These are phyloP conservation scores for Artemisia tridentata DNA, from an alignment of 129 eudicot genomes.

Conservation along the genomic window DNA sequence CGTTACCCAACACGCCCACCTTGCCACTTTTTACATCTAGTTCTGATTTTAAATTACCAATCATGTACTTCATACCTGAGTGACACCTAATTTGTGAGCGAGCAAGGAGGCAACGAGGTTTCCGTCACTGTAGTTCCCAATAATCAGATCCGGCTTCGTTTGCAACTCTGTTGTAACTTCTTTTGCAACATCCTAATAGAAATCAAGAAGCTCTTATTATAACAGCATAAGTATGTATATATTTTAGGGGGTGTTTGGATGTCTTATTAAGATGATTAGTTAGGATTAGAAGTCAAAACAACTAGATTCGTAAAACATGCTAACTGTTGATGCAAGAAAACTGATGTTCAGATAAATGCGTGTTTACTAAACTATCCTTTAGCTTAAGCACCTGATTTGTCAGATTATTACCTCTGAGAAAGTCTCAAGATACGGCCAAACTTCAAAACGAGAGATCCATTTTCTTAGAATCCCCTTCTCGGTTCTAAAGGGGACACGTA, in stretches of 20 bases:
- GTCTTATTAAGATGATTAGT: not conserved
- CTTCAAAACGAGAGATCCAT: conserved; percentile 97
- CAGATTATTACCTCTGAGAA: conserved; percentile 68
- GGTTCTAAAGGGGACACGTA: conserved; percentile 86
- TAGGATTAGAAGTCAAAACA: too few species aligned
- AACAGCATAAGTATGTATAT: not conserved
- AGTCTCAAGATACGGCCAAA: conserved; percentile 94
- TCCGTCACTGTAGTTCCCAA: conserved; percentile 3
- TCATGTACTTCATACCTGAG: not conserved
- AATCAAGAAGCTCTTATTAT: not conserved
- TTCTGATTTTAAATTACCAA: not conserved
- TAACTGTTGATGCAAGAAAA: too few species aligned
- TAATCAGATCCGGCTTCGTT: not conserved
- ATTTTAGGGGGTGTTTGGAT: not conserved
- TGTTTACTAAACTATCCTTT: too few species aligned
- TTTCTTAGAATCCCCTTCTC: conserved; percentile 83
- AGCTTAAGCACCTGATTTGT: too few species aligned
- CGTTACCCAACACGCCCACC: too few species aligned
- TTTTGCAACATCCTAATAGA: not conserved
- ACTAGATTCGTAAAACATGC: too few species aligned
- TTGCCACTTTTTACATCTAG: too few species aligned
- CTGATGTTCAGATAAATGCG: too few species aligned
- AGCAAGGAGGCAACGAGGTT: conserved; percentile 6
- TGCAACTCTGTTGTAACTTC: not conserved
- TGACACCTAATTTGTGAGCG: conserved; percentile 10